These are phyloP conservation scores for Excoecaria cochinchinensis DNA, from an alignment of 345 rosid genomes.

Conservation along the genomic window DNA sequence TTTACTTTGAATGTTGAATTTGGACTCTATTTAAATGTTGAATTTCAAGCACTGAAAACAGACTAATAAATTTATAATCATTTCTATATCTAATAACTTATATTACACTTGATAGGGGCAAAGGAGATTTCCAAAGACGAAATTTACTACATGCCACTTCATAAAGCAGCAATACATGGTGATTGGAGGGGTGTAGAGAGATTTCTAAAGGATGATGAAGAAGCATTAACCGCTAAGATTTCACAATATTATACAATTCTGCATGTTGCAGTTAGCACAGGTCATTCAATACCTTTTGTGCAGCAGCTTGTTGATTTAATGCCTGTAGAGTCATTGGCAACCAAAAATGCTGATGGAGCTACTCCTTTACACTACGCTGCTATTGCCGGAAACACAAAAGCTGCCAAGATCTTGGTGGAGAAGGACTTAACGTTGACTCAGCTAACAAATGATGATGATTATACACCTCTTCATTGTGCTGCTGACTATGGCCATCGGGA, in stretches of 20 bases:
- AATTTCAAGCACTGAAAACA: no score
- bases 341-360: not conserved
- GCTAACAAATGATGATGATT: not conserved
- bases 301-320: not conserved
- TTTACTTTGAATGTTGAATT: no score
- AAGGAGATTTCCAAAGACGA: no score
- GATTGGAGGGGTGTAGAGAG: not conserved
- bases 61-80: no score
- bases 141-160: not conserved
- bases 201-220: not conserved
- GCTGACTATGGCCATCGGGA: not conserved
- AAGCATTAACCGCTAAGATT: no score
- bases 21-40: no score
- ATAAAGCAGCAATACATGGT: not conserved
- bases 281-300: not conserved
- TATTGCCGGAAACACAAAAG: not conserved
- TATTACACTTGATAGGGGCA: no score
- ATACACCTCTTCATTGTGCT: conserved; percentile 1
- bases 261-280: not conserved
- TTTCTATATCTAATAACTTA: no score
- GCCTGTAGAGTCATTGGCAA: not conserved
- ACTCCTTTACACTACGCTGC: not conserved
- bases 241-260: not conserved
- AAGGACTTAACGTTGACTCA: not conserved
- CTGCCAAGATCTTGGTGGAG: not conserved